Conservation (phyloP, 148 eudicot genomes). For the Drosera capensis region DNA sequence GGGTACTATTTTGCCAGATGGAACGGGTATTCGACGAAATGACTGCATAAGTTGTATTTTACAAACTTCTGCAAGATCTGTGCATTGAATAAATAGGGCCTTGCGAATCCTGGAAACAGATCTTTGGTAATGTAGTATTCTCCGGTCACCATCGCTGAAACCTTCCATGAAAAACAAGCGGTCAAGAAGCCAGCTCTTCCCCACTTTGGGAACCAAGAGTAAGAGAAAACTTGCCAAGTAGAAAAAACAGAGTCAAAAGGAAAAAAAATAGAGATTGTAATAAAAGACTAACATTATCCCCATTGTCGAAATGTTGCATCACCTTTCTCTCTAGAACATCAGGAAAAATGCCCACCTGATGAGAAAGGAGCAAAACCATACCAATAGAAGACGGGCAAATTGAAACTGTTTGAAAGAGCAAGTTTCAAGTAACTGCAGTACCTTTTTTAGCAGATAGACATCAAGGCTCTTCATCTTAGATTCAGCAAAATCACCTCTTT, state of each 20-base stretch:
- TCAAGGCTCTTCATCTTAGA: conserved; percentile 50
- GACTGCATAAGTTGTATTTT: background rate
- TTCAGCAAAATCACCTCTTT: conserved; percentile 50
- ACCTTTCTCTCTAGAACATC: conserved; percentile 82
- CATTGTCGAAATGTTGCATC: conserved; percentile 50
- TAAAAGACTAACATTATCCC: conserved; percentile 58
- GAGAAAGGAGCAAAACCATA: conserved; percentile 2
- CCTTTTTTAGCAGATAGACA: conserved; percentile 76
- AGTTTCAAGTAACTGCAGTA: conserved; percentile 4
- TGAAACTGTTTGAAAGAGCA: too few relatives aligned
- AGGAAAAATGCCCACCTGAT: conserved; percentile 92
- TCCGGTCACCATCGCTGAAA: conserved; percentile 90
- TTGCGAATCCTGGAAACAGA: conserved; percentile 96
- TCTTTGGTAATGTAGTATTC: conserved; percentile 84
- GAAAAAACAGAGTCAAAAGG: background rate
- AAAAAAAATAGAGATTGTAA: background rate
- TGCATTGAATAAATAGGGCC: conserved; percentile 86
- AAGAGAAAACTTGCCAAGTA: background rate
- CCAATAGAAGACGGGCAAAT: too few relatives aligned
- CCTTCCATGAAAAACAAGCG: conserved; percentile 24
- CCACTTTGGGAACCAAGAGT: conserved; percentile 19
- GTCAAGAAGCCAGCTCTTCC: conserved; percentile 2
- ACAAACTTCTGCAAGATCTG: conserved; percentile 62
- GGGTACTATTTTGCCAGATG: too few relatives aligned
- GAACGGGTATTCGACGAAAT: too few relatives aligned